A percentile compares a stretch with the other conserved stretches of the same genome.
phyloP scores from a whole-genome alignment of 257 asterid species.

The Phtheirospermum japonicum region DNA sequence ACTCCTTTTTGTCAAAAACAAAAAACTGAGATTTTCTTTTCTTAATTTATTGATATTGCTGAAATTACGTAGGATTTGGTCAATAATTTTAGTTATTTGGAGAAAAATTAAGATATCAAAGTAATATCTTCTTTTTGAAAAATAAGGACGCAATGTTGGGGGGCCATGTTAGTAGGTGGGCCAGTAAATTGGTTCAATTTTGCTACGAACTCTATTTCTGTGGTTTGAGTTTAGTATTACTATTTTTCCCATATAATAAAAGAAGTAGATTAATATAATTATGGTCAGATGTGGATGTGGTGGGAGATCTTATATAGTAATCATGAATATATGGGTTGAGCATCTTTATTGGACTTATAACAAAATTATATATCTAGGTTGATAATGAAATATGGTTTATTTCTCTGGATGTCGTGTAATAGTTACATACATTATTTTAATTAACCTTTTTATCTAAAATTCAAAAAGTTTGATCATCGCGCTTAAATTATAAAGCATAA shows the following conservation, averaged over 20 bases:
- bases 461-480: no score
- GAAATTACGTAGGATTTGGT: neutral
- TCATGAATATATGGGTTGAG: neutral
- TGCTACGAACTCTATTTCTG: neutral
- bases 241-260: neutral
- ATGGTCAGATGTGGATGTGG: no score
- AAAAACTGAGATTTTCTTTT: neutral
- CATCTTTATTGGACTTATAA: neutral
- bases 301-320: no score
- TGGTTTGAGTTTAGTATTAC: neutral
- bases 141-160: neutral
- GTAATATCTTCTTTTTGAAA: neutral
- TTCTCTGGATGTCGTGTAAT: no score
- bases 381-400: no score
- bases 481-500: no score
- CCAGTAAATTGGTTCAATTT: neutral
- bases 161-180: neutral
- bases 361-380: no score
- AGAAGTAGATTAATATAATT: neutral
- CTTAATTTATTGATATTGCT: neutral
- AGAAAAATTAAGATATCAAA: neutral
- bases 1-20: conserved; percentile 22
- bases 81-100: neutral
- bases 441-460: no score
- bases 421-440: no score